These are phyloP conservation scores for Salix caprea DNA, from an alignment of 345 rosid genomes.

Conservation along the genomic window DNA sequence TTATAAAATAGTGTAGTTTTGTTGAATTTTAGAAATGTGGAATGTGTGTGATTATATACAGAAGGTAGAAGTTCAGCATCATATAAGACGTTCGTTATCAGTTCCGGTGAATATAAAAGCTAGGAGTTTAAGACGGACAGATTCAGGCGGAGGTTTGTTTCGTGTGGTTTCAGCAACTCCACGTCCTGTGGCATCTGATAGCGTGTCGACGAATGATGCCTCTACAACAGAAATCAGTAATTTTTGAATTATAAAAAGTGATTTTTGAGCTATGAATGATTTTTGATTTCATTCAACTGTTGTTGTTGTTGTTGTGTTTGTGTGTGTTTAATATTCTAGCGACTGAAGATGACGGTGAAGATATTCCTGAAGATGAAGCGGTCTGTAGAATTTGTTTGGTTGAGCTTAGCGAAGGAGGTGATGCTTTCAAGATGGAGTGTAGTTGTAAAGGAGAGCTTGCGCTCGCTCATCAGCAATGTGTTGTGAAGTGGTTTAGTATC, in stretches of 20 bases:
- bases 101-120: slow-evolving; percentile 46
- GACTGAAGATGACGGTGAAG: slow-evolving; percentile 39
- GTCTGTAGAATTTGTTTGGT: slow-evolving; percentile 60
- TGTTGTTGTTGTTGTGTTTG: not conserved
- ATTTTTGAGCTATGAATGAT: not conserved
- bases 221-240: slow-evolving; percentile 31
- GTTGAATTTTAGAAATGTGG: not conserved
- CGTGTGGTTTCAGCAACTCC: slow-evolving; percentile 45
- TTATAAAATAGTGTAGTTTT: not conserved
- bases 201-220: slow-evolving; percentile 20
- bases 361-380: slow-evolving; percentile 60
- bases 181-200: slow-evolving; percentile 20
- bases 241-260: not conserved
- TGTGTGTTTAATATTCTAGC: slow-evolving; percentile 9
- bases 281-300: not conserved
- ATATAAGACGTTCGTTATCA: slow-evolving; percentile 45
- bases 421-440: slow-evolving; percentile 56
- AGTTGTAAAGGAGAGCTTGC: slow-evolving; percentile 68
- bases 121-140: slow-evolving; percentile 39
- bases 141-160: slow-evolving; percentile 40
- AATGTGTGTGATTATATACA: slow-evolving; percentile 7
- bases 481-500: slow-evolving; percentile 61
- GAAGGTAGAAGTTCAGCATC: slow-evolving; percentile 33
- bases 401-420: slow-evolving; percentile 55
- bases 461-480: slow-evolving; percentile 61